These are phyloP conservation scores for Iberis pinnata DNA, from an alignment of 345 rosid species.

Conservation along the genomic window DNA sequence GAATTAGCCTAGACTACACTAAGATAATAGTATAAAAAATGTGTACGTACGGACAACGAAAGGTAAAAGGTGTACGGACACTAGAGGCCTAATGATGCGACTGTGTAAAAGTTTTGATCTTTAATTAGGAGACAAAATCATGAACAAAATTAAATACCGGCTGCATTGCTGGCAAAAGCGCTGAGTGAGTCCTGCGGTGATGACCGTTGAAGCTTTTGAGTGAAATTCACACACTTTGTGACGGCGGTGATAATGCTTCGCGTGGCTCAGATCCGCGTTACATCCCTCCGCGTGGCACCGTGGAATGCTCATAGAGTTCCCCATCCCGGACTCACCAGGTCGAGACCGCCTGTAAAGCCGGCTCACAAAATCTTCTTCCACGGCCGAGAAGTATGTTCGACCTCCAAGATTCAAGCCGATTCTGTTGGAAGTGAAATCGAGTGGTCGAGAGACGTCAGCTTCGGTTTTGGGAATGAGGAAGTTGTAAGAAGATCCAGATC, in stretches of 20 bases:
- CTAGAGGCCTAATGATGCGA: too few species aligned
- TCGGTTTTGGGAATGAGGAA: slow-evolving; percentile 65
- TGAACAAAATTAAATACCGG: too few species aligned
- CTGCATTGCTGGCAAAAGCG: slow-evolving; percentile 99
- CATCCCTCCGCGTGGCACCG: slow-evolving; percentile 98
- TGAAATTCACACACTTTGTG: slow-evolving; percentile 98
- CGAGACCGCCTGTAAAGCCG: slow-evolving; percentile 76
- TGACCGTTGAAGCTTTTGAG: slow-evolving; percentile 86
- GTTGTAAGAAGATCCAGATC: too few species aligned
- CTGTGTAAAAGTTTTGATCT: too few species aligned
- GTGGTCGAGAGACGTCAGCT: too few species aligned
- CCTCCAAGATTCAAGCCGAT: slow-evolving; percentile 89
- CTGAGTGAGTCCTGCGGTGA: slow-evolving; percentile 83
- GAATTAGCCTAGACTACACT: too few species aligned
- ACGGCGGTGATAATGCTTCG: slow-evolving; percentile 94
- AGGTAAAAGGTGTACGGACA: too few species aligned
- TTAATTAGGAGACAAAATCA: slow-evolving; percentile 19
- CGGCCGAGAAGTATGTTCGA: slow-evolving; percentile 82
- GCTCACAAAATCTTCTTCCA: slow-evolving; percentile 85
- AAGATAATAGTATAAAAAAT: too few species aligned
- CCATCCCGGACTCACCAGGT: slow-evolving; percentile 49
- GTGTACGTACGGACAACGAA: too few species aligned
- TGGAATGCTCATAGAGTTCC: slow-evolving; percentile 47
- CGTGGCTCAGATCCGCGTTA: slow-evolving; percentile 81
- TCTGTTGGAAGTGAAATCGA: slow-evolving; percentile 49